Conservation (phyloP, 1,284 basidiomycete genomes). For the Tilletia setariae region DNA sequence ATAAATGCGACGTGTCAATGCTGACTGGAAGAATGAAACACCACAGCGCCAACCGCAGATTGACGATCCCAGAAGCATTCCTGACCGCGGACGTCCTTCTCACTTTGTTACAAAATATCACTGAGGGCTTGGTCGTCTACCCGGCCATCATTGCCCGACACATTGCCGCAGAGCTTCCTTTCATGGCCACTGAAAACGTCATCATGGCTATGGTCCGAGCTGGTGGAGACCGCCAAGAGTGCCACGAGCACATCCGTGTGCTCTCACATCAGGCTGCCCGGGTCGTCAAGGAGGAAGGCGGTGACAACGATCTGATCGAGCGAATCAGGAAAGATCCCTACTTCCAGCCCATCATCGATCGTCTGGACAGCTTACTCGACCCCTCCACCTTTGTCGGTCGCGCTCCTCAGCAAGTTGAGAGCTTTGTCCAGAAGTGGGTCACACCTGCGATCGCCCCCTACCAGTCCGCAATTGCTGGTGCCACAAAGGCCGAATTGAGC, state of each 20-base stretch:
- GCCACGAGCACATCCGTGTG: conserved; percentile 91
- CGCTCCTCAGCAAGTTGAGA: conserved; percentile 50
- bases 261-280: conserved; percentile 92
- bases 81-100: conserved; percentile 94
- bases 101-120: conserved; percentile 91
- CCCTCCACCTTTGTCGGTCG: conserved; percentile 41
- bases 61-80: conserved; percentile 95
- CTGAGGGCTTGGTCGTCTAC: conserved; percentile 95
- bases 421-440: conserved; percentile 83
- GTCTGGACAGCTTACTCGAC: conserved; percentile 56
- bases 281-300: conserved; percentile 90
- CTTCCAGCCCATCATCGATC: conserved; percentile 62
- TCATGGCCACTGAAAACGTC: conserved; percentile 93
- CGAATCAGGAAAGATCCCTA: conserved; percentile 69
- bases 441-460: conserved; percentile 72
- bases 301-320: conserved; percentile 93
- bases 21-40: neutral
- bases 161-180: conserved; percentile 91
- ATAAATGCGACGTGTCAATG: conserved; percentile 16
- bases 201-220: conserved; percentile 99
- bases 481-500: conserved; percentile 61
- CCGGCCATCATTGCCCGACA: conserved; percentile 88
- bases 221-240: conserved; percentile 84
- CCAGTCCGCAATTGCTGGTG: conserved; percentile 65
- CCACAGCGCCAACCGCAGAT: conserved; percentile 83